Evolutionary conservation across 805 yeast species (phyloP).

Genomic region (Candida chauliodis): DNA sequence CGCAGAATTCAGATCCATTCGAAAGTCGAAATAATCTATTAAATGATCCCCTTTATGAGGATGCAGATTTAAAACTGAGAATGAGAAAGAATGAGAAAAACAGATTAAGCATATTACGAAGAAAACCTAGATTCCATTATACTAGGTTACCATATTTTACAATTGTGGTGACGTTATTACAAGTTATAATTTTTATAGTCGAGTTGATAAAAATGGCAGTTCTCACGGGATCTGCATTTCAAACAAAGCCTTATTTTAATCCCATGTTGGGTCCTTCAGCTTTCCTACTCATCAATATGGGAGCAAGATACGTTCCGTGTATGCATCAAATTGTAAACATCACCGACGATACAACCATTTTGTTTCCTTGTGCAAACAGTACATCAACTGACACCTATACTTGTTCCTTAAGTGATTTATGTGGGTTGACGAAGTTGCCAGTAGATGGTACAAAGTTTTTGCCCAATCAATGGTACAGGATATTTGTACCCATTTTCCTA

Average conservation of each 20-base stretch:
- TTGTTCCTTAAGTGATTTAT: slow-evolving; percentile 54
- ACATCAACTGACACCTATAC: slow-evolving; percentile 52
- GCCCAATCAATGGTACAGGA: slow-evolving; percentile 69
- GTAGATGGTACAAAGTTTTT: slow-evolving; percentile 25
- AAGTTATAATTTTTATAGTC: slow-evolving; percentile 55
- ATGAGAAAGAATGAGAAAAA: slow-evolving; percentile 21
- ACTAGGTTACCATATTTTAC: slow-evolving; percentile 41
- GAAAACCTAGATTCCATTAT: slow-evolving; percentile 32
- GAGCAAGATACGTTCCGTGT: slow-evolving; percentile 70
- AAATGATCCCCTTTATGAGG: slow-evolving; percentile 3
- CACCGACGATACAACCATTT: slow-evolving; percentile 43
- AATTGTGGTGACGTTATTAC: slow-evolving; percentile 40
- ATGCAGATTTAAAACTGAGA: slow-evolving; percentile 13
- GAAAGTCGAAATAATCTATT: neutral
- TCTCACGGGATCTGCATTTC: slow-evolving; percentile 62
- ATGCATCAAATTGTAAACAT: slow-evolving; percentile 52
- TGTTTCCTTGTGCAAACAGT: slow-evolving; percentile 69
- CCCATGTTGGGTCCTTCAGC: slow-evolving; percentile 79
- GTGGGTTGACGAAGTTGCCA: slow-evolving; percentile 55
- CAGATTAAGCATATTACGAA: slow-evolving; percentile 20
- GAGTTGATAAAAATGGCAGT: slow-evolving; percentile 56
- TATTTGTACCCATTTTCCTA: slow-evolving; percentile 65
- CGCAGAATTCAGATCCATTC: slow-evolving; percentile 9
- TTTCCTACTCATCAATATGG: slow-evolving; percentile 62
- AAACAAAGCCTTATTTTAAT: slow-evolving; percentile 67